A percentile compares a stretch with the other conserved stretches of the same genome.
Evolutionary conservation across 2,329 filamentous ascomycete species (phyloP).

Genomic region (Fusarium solani-melongenae): DNA sequence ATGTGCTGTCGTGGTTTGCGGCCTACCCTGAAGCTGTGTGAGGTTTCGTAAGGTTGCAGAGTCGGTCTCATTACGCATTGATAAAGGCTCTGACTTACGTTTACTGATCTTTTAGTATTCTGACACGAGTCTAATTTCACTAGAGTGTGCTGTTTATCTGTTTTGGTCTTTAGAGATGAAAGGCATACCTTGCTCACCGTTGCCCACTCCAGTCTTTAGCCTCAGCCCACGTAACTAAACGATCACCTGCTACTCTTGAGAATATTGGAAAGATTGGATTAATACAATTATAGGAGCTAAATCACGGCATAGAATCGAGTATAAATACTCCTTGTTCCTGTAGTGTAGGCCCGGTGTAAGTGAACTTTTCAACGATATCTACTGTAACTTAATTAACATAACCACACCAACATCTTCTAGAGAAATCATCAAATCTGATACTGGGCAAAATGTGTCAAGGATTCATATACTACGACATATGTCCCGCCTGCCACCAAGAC

Average conservation of each 20-base stretch:
- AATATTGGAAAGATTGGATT: neutral
- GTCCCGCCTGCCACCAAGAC: constrained; percentile 10
- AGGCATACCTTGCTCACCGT: neutral
- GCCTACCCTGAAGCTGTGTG: neutral
- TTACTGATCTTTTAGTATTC: neutral
- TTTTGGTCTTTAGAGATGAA: neutral
- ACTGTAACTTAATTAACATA: neutral
- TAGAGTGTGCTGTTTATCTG: neutral
- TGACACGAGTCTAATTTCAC: neutral
- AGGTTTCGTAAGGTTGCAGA: neutral
- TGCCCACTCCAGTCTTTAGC: no score
- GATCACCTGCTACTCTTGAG: neutral
- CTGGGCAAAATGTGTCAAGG: constrained; percentile 9
- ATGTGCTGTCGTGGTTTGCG: neutral
- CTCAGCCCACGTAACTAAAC: neutral
- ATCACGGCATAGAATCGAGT: neutral
- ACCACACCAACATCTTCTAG: neutral
- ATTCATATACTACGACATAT: constrained; percentile 20
- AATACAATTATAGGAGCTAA: neutral
- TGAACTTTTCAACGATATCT: neutral
- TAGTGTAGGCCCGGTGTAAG: neutral
- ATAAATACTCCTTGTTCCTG: neutral
- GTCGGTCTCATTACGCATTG: neutral
- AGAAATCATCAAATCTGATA: neutral
- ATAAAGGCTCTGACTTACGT: neutral